Percentiles rank a stretch among this genome's conserved stretches.
phyloP scores from a whole-genome alignment of 2,329 filamentous ascomycete genomes.

The Diaporthe ampelina region DNA sequence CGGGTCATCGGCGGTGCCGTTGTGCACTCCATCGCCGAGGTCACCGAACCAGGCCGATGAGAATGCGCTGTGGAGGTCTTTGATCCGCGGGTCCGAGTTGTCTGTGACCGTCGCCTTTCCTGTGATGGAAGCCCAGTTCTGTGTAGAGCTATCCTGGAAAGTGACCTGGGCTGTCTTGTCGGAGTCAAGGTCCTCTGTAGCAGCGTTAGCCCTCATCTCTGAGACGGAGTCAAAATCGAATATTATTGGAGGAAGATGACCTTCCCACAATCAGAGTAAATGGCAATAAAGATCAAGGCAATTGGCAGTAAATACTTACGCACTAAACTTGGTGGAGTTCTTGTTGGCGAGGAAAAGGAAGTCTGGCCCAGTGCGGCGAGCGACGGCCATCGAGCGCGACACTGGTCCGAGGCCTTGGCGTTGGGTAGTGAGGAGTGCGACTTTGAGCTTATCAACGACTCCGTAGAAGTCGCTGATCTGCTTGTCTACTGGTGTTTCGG shows the following conservation, averaged over 20 bases:
- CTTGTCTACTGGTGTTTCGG: background rate
- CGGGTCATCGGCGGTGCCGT: background rate
- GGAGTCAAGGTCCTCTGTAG: background rate
- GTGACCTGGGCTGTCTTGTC: background rate
- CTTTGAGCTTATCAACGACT: background rate
- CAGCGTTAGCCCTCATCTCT: background rate
- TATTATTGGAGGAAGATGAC: too few relatives aligned
- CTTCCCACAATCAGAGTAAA: background rate
- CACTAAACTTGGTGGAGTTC: background rate
- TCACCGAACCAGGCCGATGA: background rate
- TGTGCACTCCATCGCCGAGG: background rate
- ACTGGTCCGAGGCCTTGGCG: background rate
- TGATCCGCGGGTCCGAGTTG: conserved; percentile 1
- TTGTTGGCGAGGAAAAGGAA: conserved; percentile 1
- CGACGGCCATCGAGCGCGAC: background rate
- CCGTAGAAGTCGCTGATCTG: background rate
- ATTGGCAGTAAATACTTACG: too few relatives aligned
- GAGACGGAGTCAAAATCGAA: background rate
- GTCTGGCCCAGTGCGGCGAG: background rate
- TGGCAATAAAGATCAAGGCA: too few relatives aligned
- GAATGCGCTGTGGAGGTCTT: background rate
- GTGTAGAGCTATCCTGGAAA: background rate
- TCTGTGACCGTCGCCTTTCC: background rate
- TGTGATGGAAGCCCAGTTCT: background rate
- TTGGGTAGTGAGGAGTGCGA: background rate